phyloP scores from a whole-genome alignment of 306 rosid genomes.

The Acacia melanoxylon region DNA sequence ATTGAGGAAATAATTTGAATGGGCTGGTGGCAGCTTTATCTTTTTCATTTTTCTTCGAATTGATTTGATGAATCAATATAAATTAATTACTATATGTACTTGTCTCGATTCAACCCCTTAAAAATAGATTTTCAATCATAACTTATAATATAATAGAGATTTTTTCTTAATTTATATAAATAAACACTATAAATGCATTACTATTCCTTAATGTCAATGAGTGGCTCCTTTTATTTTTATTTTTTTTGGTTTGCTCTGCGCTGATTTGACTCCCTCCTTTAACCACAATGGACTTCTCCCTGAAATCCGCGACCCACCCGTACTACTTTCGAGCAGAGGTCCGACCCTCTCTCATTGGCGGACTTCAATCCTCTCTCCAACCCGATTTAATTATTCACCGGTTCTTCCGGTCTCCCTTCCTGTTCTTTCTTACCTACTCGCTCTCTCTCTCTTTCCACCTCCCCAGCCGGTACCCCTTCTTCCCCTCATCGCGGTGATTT shows the following conservation, averaged over 20 bases:
- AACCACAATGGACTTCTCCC: conserved; percentile 39
- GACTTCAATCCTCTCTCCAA: conserved; percentile 39
- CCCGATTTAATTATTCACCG: conserved; percentile 21
- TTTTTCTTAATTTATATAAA: too few relatives aligned
- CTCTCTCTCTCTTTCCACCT: conserved; percentile 35
- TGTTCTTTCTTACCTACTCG: conserved; percentile 37
- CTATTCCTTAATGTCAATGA: background rate
- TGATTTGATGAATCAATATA: background rate
- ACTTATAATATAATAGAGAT: too few relatives aligned
- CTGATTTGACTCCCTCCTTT: conserved; percentile 47
- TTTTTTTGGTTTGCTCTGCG: background rate
- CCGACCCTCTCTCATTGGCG: conserved; percentile 35
- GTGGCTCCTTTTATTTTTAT: background rate
- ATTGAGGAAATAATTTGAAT: background rate
- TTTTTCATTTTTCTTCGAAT: background rate
- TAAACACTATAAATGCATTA: background rate
- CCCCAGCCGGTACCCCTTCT: conserved; percentile 22
- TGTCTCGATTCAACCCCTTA: too few relatives aligned
- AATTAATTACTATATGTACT: too few relatives aligned
- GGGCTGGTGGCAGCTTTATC: background rate
- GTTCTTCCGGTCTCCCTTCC: conserved; percentile 33
- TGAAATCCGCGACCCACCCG: conserved; percentile 48
- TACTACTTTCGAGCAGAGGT: conserved; percentile 30
- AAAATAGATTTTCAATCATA: too few relatives aligned
- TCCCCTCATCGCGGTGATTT: background rate